Percentiles rank a stretch among this genome's conserved stretches.
phyloP scores from a whole-genome alignment of 2,329 filamentous ascomycete genomes.

The Aspergillus pseudoviridinutans region DNA sequence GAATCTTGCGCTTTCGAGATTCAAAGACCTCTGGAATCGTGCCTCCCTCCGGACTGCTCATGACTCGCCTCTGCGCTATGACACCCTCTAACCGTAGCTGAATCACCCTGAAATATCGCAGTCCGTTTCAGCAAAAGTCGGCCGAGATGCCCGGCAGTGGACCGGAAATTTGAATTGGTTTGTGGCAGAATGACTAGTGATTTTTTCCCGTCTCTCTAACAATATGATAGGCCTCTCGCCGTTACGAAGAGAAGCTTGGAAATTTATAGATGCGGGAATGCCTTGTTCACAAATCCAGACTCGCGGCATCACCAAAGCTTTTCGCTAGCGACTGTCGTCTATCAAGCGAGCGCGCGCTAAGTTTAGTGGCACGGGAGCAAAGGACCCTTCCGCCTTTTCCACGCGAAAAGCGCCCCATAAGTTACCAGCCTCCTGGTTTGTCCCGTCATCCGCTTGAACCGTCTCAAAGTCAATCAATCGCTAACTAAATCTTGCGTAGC shows the following conservation, averaged over 20 bases:
- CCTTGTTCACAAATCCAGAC: neutral
- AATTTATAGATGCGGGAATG: neutral
- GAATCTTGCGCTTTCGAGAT: slow-evolving; percentile 67
- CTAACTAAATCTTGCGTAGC: slow-evolving; percentile 7
- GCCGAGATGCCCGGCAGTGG: too few species aligned
- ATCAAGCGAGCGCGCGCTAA: slow-evolving; percentile 13
- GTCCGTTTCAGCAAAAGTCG: too few species aligned
- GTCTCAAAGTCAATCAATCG: slow-evolving; percentile 17
- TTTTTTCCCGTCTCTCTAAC: neutral
- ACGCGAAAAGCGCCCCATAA: slow-evolving; percentile 24
- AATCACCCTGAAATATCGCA: neutral
- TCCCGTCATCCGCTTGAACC: slow-evolving; percentile 14
- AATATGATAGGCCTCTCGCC: neutral
- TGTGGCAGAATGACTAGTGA: neutral
- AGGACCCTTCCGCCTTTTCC: slow-evolving; percentile 16
- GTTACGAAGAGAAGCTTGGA: neutral
- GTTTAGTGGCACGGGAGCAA: slow-evolving; percentile 17
- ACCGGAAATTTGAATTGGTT: neutral
- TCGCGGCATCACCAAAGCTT: slow-evolving; percentile 9
- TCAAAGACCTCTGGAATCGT: slow-evolving; percentile 43
- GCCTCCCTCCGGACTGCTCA: slow-evolving; percentile 2
- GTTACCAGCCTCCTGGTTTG: slow-evolving; percentile 24
- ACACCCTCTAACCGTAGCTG: slow-evolving; percentile 1
- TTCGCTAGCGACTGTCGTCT: slow-evolving; percentile 5
- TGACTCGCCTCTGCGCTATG: slow-evolving; percentile 1